phyloP scores from a whole-genome alignment of 345 rosid genomes.

The Microthlaspi erraticum region DNA sequence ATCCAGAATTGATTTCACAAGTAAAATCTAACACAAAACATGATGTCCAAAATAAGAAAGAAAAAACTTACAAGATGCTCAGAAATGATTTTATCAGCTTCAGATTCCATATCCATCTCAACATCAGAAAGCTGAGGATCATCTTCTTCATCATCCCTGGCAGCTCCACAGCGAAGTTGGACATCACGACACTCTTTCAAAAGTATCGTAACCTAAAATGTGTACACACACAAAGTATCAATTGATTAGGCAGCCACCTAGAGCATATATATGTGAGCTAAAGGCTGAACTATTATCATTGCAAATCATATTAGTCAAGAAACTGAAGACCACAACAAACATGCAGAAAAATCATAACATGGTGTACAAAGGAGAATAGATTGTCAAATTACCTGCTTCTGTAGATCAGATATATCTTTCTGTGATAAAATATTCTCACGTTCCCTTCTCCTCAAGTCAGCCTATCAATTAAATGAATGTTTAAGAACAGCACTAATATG shows the following conservation, averaged over 20 bases:
- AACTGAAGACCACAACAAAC: conserved; percentile 30
- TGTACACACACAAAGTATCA: conserved; percentile 33
- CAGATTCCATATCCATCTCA: conserved; percentile 59
- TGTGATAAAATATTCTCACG: conserved; percentile 70
- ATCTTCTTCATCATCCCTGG: conserved; percentile 54
- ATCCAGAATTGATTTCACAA: conserved; percentile 3
- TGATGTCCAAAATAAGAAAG: conserved; percentile 4
- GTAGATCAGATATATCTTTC: conserved; percentile 83
- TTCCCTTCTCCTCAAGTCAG: conserved; percentile 77
- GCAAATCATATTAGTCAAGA: conserved; percentile 25
- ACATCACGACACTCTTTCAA: conserved; percentile 95
- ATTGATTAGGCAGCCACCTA: conserved; percentile 32
- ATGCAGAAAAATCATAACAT: conserved; percentile 15
- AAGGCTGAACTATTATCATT: conserved; percentile 16
- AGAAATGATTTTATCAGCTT: conserved; percentile 73
- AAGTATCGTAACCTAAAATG: conserved; percentile 78
- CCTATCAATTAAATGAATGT: conserved; percentile 51
- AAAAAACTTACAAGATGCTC: conserved; percentile 68
- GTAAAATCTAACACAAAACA: conserved; percentile 29
- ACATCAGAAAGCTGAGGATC: conserved; percentile 45
- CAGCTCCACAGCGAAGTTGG: conserved; percentile 85
- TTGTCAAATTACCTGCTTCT: conserved; percentile 65
- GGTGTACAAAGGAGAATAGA: conserved; percentile 23
- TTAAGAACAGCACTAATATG: conserved; percentile 23
- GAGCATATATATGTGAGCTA: conserved; percentile 16